Base-by-base conservation (phyloP, 495 filamentous ascomycete species). In the Penicillium lividum region DNA sequence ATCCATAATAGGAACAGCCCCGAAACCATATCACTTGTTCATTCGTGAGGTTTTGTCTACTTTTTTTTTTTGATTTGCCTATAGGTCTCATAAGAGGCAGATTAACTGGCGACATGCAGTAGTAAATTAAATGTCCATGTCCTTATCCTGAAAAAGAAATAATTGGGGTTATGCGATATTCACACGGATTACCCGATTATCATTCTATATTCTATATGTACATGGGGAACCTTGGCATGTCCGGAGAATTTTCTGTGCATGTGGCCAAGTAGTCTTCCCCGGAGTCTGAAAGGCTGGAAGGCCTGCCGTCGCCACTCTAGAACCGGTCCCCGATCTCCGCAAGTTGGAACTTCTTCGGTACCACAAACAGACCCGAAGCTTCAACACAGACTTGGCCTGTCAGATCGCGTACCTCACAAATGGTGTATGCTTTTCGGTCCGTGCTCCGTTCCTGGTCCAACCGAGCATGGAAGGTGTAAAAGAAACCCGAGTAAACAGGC, bases 351-450 rank as follows among this genome's bases (percentile, higher is more conserved):
- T 68, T 73, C 64, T 79, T 82, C 3, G 83, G 83, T 25, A 84
- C 84, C 7, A 90, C 86, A 70, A 89, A 90, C 54, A 91, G 65
- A 8, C 76, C 86, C 48, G 79, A 79, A 0, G 84, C 82, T 60
- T 82, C 71, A 1, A 84, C 84, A 60, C 74, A 81, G 16, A 85
- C 54, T 22, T 67, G 69, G 5, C 84, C 86, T n/a, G 77, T 66
- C 16, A 77, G 54, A 51, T 78, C 78, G 54, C 81, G 82, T 28
- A 89, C 64, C 43, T 76, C 74, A 10, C 78, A 86, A 30, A 66
- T 77, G 25, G 85, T 86, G 73, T 77, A 89, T 36, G 80, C 75
- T 73, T 89, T 88, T 42, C 83, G 83, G 57, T 87, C 82, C 16
- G 79, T 77, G 73, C 81, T 85, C 51, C 70, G 65, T 54, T 76